Percentiles rank a stretch among this genome's conserved stretches.
Evolutionary conservation across 1,139 yeast genomes (phyloP).

Genomic region (Taphrina sp.): DNA sequence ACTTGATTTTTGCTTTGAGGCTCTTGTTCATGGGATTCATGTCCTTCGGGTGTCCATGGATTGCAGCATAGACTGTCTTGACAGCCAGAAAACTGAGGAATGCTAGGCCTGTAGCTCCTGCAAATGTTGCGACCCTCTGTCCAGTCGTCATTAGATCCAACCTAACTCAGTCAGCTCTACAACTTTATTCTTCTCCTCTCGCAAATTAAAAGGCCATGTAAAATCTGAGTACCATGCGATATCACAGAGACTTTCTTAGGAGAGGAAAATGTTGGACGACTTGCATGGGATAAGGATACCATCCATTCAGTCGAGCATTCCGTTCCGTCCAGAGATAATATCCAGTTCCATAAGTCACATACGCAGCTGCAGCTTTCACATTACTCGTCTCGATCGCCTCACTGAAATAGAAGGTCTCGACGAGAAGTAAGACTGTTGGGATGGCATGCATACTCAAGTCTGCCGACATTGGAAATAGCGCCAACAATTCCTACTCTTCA

Average conservation of each 20-base stretch:
- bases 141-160: conserved; percentile 18
- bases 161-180: neutral
- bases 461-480: conserved; percentile 13
- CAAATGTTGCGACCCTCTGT: conserved; percentile 20
- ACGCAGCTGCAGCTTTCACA: conserved; percentile 6
- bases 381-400: conserved; percentile 14
- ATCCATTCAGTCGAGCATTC: conserved; percentile 23
- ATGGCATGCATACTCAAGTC: conserved; percentile 28
- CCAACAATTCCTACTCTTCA: conserved; percentile 14
- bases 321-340: conserved; percentile 25
- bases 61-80: conserved; percentile 7
- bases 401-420: conserved; percentile 16
- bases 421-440: conserved; percentile 14
- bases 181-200: too few relatives aligned
- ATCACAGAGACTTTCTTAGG: too few relatives aligned
- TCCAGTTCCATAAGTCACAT: conserved; percentile 4
- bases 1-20: neutral
- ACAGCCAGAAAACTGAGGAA: conserved; percentile 4
- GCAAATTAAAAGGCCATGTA: too few relatives aligned
- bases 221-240: too few relatives aligned
- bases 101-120: conserved; percentile 28
- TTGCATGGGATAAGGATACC: conserved; percentile 27
- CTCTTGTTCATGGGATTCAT: neutral
- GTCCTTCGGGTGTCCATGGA: conserved; percentile 9
- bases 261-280: neutral